Percentiles rank a stretch among this genome's conserved stretches.
These are phyloP conservation scores for Gossypium aridum DNA, from an alignment of 441 rosid species.

Conservation along the genomic window DNA sequence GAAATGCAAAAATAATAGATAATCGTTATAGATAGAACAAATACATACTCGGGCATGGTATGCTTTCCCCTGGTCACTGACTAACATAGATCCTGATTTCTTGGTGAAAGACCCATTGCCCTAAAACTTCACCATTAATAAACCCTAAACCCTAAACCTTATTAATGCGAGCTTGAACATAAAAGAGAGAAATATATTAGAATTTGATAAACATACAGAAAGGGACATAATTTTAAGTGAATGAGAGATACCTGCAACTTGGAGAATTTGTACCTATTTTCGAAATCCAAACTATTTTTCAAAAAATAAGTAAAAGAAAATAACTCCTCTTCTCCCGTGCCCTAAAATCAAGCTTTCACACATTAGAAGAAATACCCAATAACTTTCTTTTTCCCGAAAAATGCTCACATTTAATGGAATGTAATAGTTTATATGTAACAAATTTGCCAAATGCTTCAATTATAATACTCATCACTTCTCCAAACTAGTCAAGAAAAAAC, in stretches of 20 bases:
- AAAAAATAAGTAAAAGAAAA: not conserved
- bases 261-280: not conserved
- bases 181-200: not conserved
- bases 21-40: constrained; percentile 5
- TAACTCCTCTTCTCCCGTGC: not conserved
- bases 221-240: not conserved
- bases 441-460: not conserved
- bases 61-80: constrained; percentile 29
- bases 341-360: not conserved
- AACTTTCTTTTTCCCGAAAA: not conserved
- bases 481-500: not conserved
- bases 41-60: constrained; percentile 30
- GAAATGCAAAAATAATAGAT: constrained; percentile 10
- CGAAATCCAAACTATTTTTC: not conserved
- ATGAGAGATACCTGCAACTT: not conserved
- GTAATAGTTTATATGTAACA: not conserved
- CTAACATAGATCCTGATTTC: constrained; percentile 18
- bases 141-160: not conserved
- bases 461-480: not conserved
- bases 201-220: not conserved
- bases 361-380: not conserved
- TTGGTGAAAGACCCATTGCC: not conserved
- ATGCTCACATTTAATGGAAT: not conserved
- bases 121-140: constrained; percentile 5
- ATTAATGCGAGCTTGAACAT: not conserved